Base-by-base conservation (phyloP, 2,329 filamentous ascomycete genomes). In the Aspergillus felis region DNA sequence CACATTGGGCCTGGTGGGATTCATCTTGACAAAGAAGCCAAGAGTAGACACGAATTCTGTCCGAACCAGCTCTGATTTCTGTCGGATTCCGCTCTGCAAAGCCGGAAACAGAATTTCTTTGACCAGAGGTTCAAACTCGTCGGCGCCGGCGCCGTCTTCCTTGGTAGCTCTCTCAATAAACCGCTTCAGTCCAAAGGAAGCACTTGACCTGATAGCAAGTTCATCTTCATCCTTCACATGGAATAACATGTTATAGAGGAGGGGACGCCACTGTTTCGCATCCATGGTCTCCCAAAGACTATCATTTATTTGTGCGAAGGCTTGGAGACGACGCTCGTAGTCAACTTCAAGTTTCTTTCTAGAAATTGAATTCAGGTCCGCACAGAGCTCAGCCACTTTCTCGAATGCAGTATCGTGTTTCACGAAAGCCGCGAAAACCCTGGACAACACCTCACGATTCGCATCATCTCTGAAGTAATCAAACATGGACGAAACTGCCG, bases 181-280 rank as follows among this genome's bases (percentile, higher is more conserved):
- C 53, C 87, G 84, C 66, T 89, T 89, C 42, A 99, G 77, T 5
- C 86, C 85, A 67, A 92, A 88, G 0, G 92, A 90, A 6, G 94
- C 91, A 71, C 93, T 97, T 2, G 84, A 81, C 57, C 96, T 79
- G 51, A 97, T 90, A 49, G 91, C 90, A 62, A 95, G 87, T 71
- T 99, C 94, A 61, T 96, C 91, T 55, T 91, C 88, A 62, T 93
- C 86, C 63, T 87, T 87, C 62, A 97, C 87, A 69, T 89, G 94
- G 74, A 88, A 97, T 1, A 96, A 81, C 78, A 96, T 84, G 69
- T 97, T 99, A 76, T 92, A 89, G 10, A 97, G 77, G 22, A 99
- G 75, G 5, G 94, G 92, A 53, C 87, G 83, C 93, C 94, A 99
- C 73, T 96, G 90, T 57, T 83, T 83, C 1, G 86, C 76, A 0